Evolutionary conservation across 1,284 basidiomycete species (phyloP).

Genomic region (Schizopora paradoxa): DNA sequence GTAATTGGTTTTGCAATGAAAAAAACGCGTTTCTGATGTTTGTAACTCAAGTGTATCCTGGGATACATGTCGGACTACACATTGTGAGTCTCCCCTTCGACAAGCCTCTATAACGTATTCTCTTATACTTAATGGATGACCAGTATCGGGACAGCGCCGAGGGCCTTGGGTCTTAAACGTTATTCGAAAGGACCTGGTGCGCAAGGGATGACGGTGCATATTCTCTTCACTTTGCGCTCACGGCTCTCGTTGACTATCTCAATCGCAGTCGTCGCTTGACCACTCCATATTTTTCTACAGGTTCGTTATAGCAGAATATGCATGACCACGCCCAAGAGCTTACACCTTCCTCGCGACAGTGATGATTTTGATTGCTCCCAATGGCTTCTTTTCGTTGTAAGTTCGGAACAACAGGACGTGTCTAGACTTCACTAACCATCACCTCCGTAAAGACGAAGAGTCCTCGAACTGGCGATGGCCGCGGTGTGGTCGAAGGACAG

Average conservation of each 20-base stretch:
- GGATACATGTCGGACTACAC: slow-evolving; percentile 82
- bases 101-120: background rate
- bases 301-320: slow-evolving; percentile 34
- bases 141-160: slow-evolving; percentile 63
- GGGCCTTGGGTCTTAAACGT: slow-evolving; percentile 60
- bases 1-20: slow-evolving; percentile 34
- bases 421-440: slow-evolving; percentile 5
- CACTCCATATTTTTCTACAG: slow-evolving; percentile 83
- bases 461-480: slow-evolving; percentile 63
- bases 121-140: slow-evolving; percentile 14
- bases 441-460: slow-evolving; percentile 57
- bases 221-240: slow-evolving; percentile 1
- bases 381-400: slow-evolving; percentile 76
- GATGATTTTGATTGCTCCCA: slow-evolving; percentile 73
- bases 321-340: slow-evolving; percentile 1
- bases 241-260: slow-evolving; percentile 4
- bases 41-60: slow-evolving; percentile 65
- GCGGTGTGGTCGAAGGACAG: slow-evolving; percentile 70
- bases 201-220: slow-evolving; percentile 66
- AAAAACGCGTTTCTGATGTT: background rate
- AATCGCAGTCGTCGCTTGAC: slow-evolving; percentile 68
- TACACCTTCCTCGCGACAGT: slow-evolving; percentile 32
- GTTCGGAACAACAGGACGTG: slow-evolving; percentile 21
- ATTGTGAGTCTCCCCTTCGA: slow-evolving; percentile 47
- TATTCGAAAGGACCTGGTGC: slow-evolving; percentile 42